Evolutionary conservation across 441 rosid genomes (phyloP).

Genomic region (California macrophylla): DNA sequence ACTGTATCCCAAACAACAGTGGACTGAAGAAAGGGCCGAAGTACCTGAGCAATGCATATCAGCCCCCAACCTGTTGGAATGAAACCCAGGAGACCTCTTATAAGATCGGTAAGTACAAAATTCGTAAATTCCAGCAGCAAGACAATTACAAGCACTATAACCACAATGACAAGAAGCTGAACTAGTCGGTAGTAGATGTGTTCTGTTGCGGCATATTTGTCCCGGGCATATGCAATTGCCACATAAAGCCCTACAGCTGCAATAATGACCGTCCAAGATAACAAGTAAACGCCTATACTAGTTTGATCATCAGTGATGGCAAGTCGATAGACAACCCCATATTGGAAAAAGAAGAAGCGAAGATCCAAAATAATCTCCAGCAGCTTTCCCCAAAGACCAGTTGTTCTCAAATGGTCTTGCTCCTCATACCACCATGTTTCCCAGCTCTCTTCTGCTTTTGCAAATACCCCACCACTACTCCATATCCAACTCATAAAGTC

Average conservation of each 20-base stretch:
- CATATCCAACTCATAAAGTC: slow-evolving; percentile 19
- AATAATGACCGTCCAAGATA: slow-evolving; percentile 17
- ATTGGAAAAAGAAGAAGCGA: slow-evolving; percentile 23
- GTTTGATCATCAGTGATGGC: neutral
- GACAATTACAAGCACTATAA: slow-evolving; percentile 6
- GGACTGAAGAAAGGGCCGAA: slow-evolving; percentile 12
- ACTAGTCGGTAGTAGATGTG: slow-evolving; percentile 18
- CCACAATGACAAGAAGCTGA: neutral
- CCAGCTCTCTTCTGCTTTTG: slow-evolving; percentile 12
- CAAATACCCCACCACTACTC: slow-evolving; percentile 10
- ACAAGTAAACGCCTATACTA: slow-evolving; percentile 13
- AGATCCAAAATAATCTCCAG: slow-evolving; percentile 17
- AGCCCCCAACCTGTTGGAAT: slow-evolving; percentile 23
- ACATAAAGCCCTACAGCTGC: slow-evolving; percentile 7
- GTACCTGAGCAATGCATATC: slow-evolving; percentile 18
- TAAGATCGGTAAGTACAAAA: neutral
- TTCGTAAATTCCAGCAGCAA: neutral
- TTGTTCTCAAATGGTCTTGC: slow-evolving; percentile 15
- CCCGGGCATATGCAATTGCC: slow-evolving; percentile 11
- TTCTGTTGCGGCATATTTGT: slow-evolving; percentile 16
- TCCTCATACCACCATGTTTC: slow-evolving; percentile 12
- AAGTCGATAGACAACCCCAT: slow-evolving; percentile 18
- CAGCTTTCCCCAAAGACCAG: slow-evolving; percentile 16
- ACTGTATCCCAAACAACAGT: slow-evolving; percentile 13
- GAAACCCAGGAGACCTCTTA: slow-evolving; percentile 8